Evolutionary conservation across 129 eudicot genomes (phyloP).

Genomic region (carrot (Daucus carota)): DH1_v3.0 NC_030382.2:55838501-55839000

Average conservation of each 20-base stretch:
- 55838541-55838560: constrained; percentile 11
- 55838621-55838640: constrained; percentile 19
- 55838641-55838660: constrained; percentile 46
- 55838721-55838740: neutral
- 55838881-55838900: constrained; percentile 46
- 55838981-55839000: too few relatives aligned
- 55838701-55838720: constrained; percentile 27
- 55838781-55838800: neutral
- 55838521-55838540: constrained; percentile 1
- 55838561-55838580: constrained; percentile 15
- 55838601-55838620: constrained; percentile 24
- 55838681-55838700: constrained; percentile 37
- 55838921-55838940: too few relatives aligned
- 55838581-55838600: constrained; percentile 23
- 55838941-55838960: too few relatives aligned
- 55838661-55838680: constrained; percentile 39
- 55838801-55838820: constrained; percentile 13
- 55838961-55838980: too few relatives aligned
- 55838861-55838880: constrained; percentile 55
- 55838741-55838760: neutral
- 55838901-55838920: constrained; percentile 1
- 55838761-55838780: too few relatives aligned
- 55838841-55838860: constrained; percentile 75
- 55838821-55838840: constrained; percentile 45
- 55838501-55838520: constrained; percentile 5